These are phyloP conservation scores for Brassica incana DNA, from an alignment of 345 rosid genomes.

Conservation along the genomic window DNA sequence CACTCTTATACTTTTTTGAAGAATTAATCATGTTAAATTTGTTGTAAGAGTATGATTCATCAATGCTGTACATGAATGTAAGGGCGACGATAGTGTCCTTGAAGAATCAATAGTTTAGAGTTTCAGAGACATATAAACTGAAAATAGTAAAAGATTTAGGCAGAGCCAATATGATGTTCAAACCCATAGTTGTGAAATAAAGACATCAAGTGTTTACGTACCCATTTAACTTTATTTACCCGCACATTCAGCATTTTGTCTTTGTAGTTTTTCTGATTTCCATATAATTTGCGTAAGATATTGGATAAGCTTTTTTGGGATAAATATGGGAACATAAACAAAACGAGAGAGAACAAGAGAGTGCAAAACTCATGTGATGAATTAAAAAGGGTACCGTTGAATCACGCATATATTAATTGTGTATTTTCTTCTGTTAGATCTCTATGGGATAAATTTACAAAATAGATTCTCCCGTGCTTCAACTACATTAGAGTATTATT, in stretches of 20 bases:
- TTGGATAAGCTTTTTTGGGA: neutral
- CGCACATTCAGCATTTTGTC: conserved; percentile 9
- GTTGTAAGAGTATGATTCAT: neutral
- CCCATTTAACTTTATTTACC: conserved; percentile 33
- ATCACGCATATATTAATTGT: conserved; percentile 39
- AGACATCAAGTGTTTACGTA: conserved; percentile 19
- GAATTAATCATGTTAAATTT: neutral
- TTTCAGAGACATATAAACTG: conserved; percentile 21
- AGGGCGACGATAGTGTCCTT: conserved; percentile 27
- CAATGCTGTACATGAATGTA: conserved; percentile 5
- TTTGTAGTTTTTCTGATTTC: neutral
- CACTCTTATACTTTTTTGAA: neutral
- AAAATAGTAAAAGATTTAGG: conserved; percentile 14
- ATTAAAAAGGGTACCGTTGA: conserved; percentile 37
- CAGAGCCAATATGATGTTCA: conserved; percentile 17
- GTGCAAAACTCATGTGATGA: conserved; percentile 44
- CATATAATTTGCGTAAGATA: conserved; percentile 17
- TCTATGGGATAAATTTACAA: neutral
- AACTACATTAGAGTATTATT: neutral
- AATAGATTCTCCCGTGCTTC: neutral
- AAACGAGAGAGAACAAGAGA: neutral
- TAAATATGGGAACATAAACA: conserved; percentile 7
- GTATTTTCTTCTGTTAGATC: conserved; percentile 1
- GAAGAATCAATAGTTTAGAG: conserved; percentile 15
- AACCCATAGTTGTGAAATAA: conserved; percentile 21